Percentiles rank a stretch among this genome's conserved stretches.
These are phyloP conservation scores for Escallonia herrerae DNA, from an alignment of 129 eudicot species.

Conservation along the genomic window DNA sequence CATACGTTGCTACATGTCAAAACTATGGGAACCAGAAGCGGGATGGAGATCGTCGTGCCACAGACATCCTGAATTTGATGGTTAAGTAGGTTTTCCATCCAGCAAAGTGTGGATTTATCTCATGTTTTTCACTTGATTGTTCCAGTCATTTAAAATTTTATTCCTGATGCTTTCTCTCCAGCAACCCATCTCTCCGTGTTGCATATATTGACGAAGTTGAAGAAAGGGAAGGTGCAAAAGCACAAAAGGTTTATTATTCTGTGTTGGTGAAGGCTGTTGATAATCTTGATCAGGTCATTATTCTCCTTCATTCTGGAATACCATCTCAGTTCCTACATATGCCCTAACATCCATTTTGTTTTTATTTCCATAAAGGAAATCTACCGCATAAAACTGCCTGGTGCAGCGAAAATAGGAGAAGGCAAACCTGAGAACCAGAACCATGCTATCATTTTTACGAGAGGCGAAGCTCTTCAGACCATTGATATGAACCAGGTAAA, in stretches of 20 bases:
- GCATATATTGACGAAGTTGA: conserved; percentile 99
- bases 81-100: conserved; percentile 63
- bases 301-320: neutral
- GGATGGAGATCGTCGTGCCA: conserved; percentile 97
- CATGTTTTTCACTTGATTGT: neutral
- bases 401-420: conserved; percentile 93
- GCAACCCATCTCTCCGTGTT: conserved; percentile 95
- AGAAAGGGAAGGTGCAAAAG: conserved; percentile 74
- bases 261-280: conserved; percentile 91
- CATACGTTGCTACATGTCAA: conserved; percentile 96
- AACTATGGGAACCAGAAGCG: conserved; percentile 96
- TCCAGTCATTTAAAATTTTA: conserved; percentile 7
- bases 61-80: conserved; percentile 94
- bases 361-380: conserved; percentile 62
- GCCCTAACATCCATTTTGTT: conserved; percentile 3
- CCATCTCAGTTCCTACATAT: too few relatives aligned
- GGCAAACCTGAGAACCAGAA: conserved; percentile 99
- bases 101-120: conserved; percentile 1
- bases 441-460: conserved; percentile 88
- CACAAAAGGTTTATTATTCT: conserved; percentile 85
- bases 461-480: conserved; percentile 99
- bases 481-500: conserved; percentile 98
- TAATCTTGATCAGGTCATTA: conserved; percentile 87
- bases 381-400: conserved; percentile 92
- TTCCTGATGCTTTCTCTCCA: conserved; percentile 20